phyloP scores from a whole-genome alignment of 768 basidiomycete species.

The Pleurotus tuoliensis region DNA sequence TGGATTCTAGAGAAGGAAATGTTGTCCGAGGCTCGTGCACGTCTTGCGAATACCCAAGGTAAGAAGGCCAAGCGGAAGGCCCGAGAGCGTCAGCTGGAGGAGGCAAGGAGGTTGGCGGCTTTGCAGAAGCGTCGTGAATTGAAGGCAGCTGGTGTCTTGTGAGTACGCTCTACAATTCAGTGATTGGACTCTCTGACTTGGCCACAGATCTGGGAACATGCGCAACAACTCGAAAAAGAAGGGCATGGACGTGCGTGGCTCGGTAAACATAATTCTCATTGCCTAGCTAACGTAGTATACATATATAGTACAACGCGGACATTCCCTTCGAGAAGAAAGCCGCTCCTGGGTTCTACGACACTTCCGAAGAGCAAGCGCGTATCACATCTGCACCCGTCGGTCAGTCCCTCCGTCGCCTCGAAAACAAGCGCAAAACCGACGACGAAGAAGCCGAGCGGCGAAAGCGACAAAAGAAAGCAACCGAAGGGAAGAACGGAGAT shows the following conservation, averaged over 20 bases:
- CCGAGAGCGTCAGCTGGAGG: constrained; percentile 93
- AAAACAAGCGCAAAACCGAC: constrained; percentile 93
- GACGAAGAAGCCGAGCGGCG: constrained; percentile 91
- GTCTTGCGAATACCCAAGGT: constrained; percentile 97
- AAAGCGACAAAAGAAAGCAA: constrained; percentile 76
- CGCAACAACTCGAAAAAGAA: constrained; percentile 92
- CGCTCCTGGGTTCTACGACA: constrained; percentile 95
- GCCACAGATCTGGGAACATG: constrained; percentile 48
- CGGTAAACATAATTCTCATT: neutral
- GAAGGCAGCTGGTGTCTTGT: constrained; percentile 98
- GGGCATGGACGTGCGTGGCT: constrained; percentile 83
- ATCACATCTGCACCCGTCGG: constrained; percentile 86
- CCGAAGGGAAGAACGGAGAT: constrained; percentile 58
- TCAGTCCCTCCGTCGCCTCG: constrained; percentile 84
- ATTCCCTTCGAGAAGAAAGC: constrained; percentile 98
- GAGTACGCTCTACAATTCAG: constrained; percentile 23
- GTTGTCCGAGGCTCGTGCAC: constrained; percentile 96
- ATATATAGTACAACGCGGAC: constrained; percentile 86
- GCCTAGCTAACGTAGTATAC: constrained; percentile 7
- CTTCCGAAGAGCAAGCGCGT: constrained; percentile 88
- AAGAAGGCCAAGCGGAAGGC: constrained; percentile 99
- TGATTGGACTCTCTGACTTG: constrained; percentile 3
- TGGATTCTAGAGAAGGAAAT: constrained; percentile 86
- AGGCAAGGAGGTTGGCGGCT: constrained; percentile 89
- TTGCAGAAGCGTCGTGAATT: constrained; percentile 97